Evolutionary conservation across 169 alveolate genomes (phyloP), one percentile per base, ranked within the genome.

Genomic region (Cryptosporidium sp.): DNA sequence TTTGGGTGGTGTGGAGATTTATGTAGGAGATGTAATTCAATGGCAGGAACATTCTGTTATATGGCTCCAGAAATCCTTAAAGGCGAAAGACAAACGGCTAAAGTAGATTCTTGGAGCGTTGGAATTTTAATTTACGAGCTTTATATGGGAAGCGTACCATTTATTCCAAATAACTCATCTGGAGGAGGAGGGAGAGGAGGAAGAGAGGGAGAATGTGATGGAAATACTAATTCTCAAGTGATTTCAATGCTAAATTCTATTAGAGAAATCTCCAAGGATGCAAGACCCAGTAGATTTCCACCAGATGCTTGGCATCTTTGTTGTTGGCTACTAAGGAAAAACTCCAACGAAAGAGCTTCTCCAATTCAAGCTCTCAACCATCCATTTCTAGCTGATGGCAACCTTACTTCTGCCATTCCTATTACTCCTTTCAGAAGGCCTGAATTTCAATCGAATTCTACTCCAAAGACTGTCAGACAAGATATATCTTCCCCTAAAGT

Each of bases 61-160:
- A 91, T 91, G 93, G 92, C 93, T 31, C 92, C 93, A 21, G 93
- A 91, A 91, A 85, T 91, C 18, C 75, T 91, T 29, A 91, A 39
- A 52, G 91, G 92, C 31, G 85, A 91, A 62, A 56, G 70, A 29
- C 91, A 91, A 75, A 73, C 86, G 31, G 37, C 85, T 37, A 91
- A 85, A 65, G 93, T 85, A 44, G 93, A 91, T 91, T 75, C 85
- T 35, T 91, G 93, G 93, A 72, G 91, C 42, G 60, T 91, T 42
- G 93, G 93, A 51, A 69, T 87, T 44, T 52, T 91, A 21, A 51
- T 91, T 31, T 85, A 85, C 31, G 92, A 91, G 75, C 72, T 91
- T 68, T 91, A 70, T 72, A 73, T 48, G 45, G 89, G 89, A 14
- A 60, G 29, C 6, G 89, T 80, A 16, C 89, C 89, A 1, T 80